A percentile compares a stretch with the other conserved stretches of the same genome.
Evolutionary conservation across 352 stramenopile genomes (phyloP).

Genomic region (Globisporangium radiosum): DNA sequence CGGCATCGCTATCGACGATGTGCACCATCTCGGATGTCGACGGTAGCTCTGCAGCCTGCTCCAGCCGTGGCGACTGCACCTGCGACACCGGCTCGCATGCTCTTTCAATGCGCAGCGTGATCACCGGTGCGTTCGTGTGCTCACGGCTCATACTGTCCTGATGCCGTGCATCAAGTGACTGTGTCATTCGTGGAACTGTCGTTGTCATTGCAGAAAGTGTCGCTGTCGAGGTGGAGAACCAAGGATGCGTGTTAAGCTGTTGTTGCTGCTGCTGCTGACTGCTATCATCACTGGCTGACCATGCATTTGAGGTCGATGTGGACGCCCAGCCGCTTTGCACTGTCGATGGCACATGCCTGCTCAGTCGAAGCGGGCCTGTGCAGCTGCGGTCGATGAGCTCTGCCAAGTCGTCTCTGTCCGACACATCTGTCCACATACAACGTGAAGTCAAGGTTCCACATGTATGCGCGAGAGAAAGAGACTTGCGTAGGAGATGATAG

Average conservation of each 20-base stretch:
- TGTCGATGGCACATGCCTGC: neutral
- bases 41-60: conserved; percentile 18
- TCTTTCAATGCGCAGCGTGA: conserved; percentile 9
- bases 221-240: too few relatives aligned
- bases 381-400: conserved; percentile 16
- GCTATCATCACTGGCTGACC: too few relatives aligned
- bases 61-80: neutral
- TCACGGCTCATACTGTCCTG: too few relatives aligned
- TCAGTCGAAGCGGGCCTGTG: neutral
- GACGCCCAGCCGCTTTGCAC: neutral
- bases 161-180: too few relatives aligned
- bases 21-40: conserved; percentile 40
- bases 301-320: neutral
- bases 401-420: conserved; percentile 19
- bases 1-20: conserved; percentile 6
- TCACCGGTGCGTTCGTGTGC: neutral
- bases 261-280: too few relatives aligned
- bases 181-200: too few relatives aligned
- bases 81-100: neutral
- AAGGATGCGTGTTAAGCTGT: too few relatives aligned
- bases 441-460: neutral
- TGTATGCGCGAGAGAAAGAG: too few relatives aligned
- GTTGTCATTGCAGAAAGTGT: too few relatives aligned
- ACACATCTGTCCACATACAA: conserved; percentile 13
- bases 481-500: neutral